Evolutionary conservation across 306 rosid genomes (phyloP), one percentile per base, ranked within the genome.

Genomic region (Cyamopsis tetragonoloba): DNA sequence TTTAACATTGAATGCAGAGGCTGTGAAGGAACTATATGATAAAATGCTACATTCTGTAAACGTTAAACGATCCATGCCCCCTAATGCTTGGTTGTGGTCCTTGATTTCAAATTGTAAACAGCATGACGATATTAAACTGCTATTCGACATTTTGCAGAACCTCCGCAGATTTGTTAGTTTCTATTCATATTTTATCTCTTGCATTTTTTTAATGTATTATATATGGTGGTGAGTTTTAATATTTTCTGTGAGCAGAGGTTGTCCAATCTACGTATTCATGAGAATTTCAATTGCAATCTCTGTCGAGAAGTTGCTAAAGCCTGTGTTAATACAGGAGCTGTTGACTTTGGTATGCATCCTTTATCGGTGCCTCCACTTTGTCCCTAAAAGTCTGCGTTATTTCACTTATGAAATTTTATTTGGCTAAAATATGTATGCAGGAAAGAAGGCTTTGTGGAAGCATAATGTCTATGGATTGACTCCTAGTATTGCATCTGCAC

Each of bases 41-140:
- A 85, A 85, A 71, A 88, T 90, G 78, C 77, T 88, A 27, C 72
- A 88, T 7, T 93, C 97, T 48, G 95, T 88, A 15, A 81, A 67
- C 4, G 81, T 78, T 19, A 80, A 88, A 72, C 77, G 84, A 74
- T 70, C 96, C 2, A 89, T 89, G 99, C 84, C 96, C 1, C 99
- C 99, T 1, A 93, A 93, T 77, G 95, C 99, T 77, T 93, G 95
- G 95, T 28, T 85, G 64, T 90, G 99, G 99, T 86, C 95, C 5
- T 70, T 90, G 92, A 80, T 88, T 66, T 83, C 83, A 39, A 85
- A 79, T 79, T 88, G 99, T 63, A 78, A 81, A 84, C 88, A 69
- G 60, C 76, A 75, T 0, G 86, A 62, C 11, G 98, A 93, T 73
- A 77, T 93, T 72, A 57, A 48, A 62, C 91, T 90, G 71, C 83